Evolutionary conservation across 164 flowering plant species (phyloP), one percentile per base, ranked within the genome.

Genomic region (Amborella trichopoda): DNA sequence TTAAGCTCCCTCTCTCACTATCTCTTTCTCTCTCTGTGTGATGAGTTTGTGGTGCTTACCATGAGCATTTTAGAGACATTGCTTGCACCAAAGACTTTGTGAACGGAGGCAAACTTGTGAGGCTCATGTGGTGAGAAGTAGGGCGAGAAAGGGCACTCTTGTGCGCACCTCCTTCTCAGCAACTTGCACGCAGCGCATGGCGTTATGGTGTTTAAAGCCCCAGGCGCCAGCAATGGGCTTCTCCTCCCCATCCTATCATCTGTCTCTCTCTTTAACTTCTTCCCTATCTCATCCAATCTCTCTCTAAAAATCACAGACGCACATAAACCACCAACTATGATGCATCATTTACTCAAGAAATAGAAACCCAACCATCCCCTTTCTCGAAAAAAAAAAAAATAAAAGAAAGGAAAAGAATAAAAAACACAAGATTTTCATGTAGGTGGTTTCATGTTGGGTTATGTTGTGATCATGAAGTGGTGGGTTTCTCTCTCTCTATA

Each of bases 181-280:
- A 85, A 95, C 68, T 86, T 90, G 56, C 97, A 90, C n/a, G 97
- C 97, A 6, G 95, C 97, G 23, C 97, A 90, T 13, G 97, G 95
- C 2, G 88, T 85, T 4, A 77, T 72, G 16, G 78, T 75, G 65
- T 89, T 89, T 49, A 84, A 49, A 55, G 65, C 70, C 53, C 81
- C 84, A 1, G 77, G 72, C 12, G 77, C 78, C 61, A 73, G 53
- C 75, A 84, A 59, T 10, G 20, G 17, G 30, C 71, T 80, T 70
- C 81, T 72, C 60, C 83, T 80, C 55, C 78, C 81, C 78, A 73
- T 73, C 43, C 53, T 61, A 39, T 68, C 55, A 38, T 38, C 20
- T 17, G 72, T 47, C 53, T 81, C 83, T 56, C 86, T 74, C 71
- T 79, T 87, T 26, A 81, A 59, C 76, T 73, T 83, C 79, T 87